Base-by-base conservation (phyloP, 495 filamentous ascomycete species). In the Aspergillus diversus region DNA sequence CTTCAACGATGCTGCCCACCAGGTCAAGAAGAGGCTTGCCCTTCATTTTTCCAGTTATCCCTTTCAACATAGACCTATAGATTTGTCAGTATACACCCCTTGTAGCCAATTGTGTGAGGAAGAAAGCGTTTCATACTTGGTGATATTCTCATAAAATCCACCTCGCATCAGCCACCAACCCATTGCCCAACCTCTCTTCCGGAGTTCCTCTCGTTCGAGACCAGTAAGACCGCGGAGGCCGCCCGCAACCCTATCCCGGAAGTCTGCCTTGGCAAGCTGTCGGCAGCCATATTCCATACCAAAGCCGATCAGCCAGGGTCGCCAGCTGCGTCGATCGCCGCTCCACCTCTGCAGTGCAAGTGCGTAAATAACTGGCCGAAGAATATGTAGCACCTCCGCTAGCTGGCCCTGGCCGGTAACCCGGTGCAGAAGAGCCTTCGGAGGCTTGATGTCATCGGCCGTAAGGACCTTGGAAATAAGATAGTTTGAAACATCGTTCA, bases 131-230 rank as follows among this genome's bases (percentile, higher is more conserved):
- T 49, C 74, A 51, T 73, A 89, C 87, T 92, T 93, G 35, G 92
- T 97, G 55, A 97, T 80, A 69, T 94, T 91, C 73, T 97, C 91
- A 76, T 97, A 99, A 67, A 97, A 97, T 7, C 94, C 94, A 4
- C 95, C 95, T 33, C 94, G 85, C 90, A 98, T 91, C 16, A 84
- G 77, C 95, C 95, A 99, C 95, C 96, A 97, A 16, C 87, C 81
- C 82, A 97, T 87, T 0, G 86, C 88, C 92, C 92, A 97, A 43
- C 90, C 92, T 50, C 95, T 81, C 71, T 91, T 90, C 68, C 76
- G 84, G 83, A 94, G 81, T 75, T 97, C 93, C 69, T 97, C 94
- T 52, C 86, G 85, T 82, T 98, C 95, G 9, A 99, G 82, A 16
- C 87, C 87, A 13, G 93, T 96, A 57, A 93, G 72, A 13, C 88